A percentile compares a stretch with the other conserved stretches of the same genome.
phyloP scores from a whole-genome alignment of 306 rosid genomes.

The Casuarina equisetifolia region DNA sequence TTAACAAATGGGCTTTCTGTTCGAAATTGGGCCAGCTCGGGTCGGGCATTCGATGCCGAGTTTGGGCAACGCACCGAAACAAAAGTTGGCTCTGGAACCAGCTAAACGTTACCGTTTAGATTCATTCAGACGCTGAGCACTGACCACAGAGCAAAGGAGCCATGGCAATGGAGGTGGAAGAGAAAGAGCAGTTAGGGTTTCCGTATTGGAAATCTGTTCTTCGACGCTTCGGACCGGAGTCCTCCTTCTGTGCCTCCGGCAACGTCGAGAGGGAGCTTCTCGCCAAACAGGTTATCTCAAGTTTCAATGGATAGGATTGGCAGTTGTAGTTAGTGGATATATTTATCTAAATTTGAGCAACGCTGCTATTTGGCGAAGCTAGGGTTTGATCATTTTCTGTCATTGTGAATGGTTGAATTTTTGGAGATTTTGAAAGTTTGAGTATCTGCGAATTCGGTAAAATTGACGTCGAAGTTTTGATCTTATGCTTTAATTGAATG shows the following conservation, averaged over 20 bases:
- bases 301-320: background rate
- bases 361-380: background rate
- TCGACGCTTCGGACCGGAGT: conserved; percentile 66
- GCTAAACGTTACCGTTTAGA: background rate
- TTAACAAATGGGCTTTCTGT: too few species aligned
- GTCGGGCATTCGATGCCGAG: background rate
- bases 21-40: background rate
- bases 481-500: background rate
- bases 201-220: conserved; percentile 70
- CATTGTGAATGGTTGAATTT: background rate
- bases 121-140: background rate
- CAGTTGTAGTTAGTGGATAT: too few species aligned
- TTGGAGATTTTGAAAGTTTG: background rate
- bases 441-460: background rate
- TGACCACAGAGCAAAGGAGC: background rate
- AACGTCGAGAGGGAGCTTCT: conserved; percentile 87
- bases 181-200: conserved; percentile 42
- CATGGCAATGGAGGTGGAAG: conserved; percentile 70
- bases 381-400: conserved; percentile 4
- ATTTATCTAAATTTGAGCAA: background rate
- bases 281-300: conserved; percentile 73
- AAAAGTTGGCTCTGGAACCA: background rate
- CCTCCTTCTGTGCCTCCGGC: conserved; percentile 79
- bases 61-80: background rate
- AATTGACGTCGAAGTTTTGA: background rate